These are phyloP conservation scores for Sanghuangporus baumii DNA, from an alignment of 1,284 basidiomycete genomes.

Conservation along the genomic window DNA sequence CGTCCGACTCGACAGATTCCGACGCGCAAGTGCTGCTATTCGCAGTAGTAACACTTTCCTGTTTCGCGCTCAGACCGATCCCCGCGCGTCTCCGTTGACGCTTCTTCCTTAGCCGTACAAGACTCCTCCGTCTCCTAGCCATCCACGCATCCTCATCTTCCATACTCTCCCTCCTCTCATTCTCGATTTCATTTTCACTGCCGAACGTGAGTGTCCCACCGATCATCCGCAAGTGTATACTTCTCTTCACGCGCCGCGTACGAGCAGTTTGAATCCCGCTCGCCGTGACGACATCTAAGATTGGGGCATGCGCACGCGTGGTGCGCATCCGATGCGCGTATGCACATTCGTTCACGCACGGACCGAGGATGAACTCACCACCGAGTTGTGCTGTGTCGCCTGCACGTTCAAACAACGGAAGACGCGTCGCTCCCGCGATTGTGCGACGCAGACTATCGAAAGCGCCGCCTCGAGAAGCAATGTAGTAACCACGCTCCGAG, in stretches of 20 bases:
- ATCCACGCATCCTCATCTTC: conserved; percentile 40
- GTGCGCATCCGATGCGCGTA: conserved; percentile 73
- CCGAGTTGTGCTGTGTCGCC: conserved; percentile 78
- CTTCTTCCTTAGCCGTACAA: conserved; percentile 31
- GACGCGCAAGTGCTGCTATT: background rate
- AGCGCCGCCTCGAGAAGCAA: conserved; percentile 44
- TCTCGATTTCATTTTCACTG: background rate
- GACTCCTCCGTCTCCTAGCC: conserved; percentile 35
- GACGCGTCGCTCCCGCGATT: conserved; percentile 31
- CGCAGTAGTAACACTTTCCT: background rate
- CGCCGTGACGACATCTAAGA: conserved; percentile 57
- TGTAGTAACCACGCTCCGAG: conserved; percentile 53
- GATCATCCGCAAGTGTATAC: background rate
- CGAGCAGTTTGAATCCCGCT: conserved; percentile 39
- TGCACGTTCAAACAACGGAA: conserved; percentile 76
- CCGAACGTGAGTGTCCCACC: background rate
- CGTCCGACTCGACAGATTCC: background rate
- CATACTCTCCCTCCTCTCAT: conserved; percentile 20
- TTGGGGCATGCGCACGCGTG: conserved; percentile 63
- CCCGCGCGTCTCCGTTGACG: conserved; percentile 15
- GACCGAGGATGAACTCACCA: conserved; percentile 85
- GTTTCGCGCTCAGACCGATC: background rate
- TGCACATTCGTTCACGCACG: conserved; percentile 35
- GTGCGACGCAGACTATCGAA: conserved; percentile 2
- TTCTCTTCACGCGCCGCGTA: background rate